Base-by-base conservation (phyloP, 129 eudicot species). In the Artemisia annua region DNA sequence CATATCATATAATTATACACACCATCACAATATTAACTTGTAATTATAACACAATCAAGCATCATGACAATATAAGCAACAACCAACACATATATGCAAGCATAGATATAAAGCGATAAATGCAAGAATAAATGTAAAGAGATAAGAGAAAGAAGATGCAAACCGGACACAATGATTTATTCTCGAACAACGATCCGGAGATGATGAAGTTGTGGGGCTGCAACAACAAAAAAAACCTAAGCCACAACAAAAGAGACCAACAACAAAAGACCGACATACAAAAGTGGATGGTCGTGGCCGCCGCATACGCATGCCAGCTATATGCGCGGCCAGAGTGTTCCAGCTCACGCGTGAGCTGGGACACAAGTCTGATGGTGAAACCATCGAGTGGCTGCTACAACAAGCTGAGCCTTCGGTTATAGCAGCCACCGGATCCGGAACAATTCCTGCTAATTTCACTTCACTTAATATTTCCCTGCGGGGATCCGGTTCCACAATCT, bases 361-460 rank as follows among this genome's bases (percentile, higher is more conserved):
- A 19, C 81, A 77, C 63, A 58, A 14, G 19, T 68, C 60, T 56
- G 70, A 77, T 4, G 81, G 81, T 3, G 63, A 77, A 32, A 77
- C 81, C 69, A 69, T 77, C 7, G 63, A 69, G 56, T 77, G 81
- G 81, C 54, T 77, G 16, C 81, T 71, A 24, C 77, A 67, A 5
- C 51, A 71, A 15, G 77, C 77, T 9, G 82, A 78, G 3, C 82
- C 82, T 5, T 72, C 82, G 12, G 70, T 78, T n/a, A 70, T 53
- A 13, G 58, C 56, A 4, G 55, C 52, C 63, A 78, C 82, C 0
- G 82, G 82, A 3, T 50, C 77, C 16, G 82, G 82, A 9, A 60
- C 77, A 15, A 63, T 78, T 48, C 82, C 82, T 1, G 70, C 72
- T 12, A 72, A 49, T 59, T 72, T 60, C 69, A 60, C 77, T 60